phyloP scores from a whole-genome alignment of 352 stramenopile species.

The Globisporangium viniferum region DNA sequence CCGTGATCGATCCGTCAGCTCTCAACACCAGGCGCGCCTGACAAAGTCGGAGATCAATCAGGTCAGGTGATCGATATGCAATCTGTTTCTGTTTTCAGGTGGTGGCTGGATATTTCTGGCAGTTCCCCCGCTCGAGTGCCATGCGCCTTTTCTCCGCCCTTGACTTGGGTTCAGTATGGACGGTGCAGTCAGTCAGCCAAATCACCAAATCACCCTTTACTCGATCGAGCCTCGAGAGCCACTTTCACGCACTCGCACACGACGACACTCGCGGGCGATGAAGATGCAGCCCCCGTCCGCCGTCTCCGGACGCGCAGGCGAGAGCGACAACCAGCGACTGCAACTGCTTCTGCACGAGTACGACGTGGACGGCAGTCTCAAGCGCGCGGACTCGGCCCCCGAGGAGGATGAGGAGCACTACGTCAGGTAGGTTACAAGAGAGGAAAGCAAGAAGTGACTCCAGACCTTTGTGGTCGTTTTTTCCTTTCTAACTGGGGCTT shows the following conservation, averaged over 20 bases:
- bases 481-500: neutral
- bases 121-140: slow-evolving; percentile 6
- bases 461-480: neutral
- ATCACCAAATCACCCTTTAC: neutral
- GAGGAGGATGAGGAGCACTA: slow-evolving; percentile 60
- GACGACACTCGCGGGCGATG: neutral
- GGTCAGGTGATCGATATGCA: too few species aligned
- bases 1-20: too few species aligned
- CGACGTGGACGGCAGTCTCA: slow-evolving; percentile 16
- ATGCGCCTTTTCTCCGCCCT: slow-evolving; percentile 1
- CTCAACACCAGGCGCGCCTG: too few species aligned
- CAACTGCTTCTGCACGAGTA: neutral
- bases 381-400: slow-evolving; percentile 32
- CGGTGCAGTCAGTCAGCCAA: slow-evolving; percentile 1
- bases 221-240: neutral
- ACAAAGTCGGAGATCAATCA: too few species aligned
- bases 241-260: neutral
- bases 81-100: neutral
- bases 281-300: slow-evolving; percentile 6
- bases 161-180: slow-evolving; percentile 10
- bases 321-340: slow-evolving; percentile 2
- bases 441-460: neutral
- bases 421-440: slow-evolving; percentile 37
- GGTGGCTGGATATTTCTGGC: neutral
- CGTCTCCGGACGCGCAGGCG: neutral